Evolutionary conservation across 805 yeast genomes (phyloP).

Genomic region (Kuraishia ogatae): DNA sequence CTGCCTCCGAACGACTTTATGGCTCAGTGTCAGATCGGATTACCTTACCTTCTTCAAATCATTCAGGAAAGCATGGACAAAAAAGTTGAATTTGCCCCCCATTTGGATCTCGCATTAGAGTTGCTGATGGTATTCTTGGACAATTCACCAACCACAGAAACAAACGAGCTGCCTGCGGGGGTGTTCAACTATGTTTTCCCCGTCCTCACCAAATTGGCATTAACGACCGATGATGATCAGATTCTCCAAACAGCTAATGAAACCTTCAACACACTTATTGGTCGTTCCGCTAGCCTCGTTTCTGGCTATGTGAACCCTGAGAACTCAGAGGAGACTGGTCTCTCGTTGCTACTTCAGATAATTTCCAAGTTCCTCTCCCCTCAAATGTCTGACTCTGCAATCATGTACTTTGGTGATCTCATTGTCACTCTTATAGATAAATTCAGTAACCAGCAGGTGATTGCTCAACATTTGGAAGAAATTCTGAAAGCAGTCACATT

Average conservation of each 20-base stretch:
- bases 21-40: conserved; percentile 36
- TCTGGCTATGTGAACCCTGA: conserved; percentile 20
- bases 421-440: conserved; percentile 19
- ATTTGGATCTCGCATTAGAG: conserved; percentile 49
- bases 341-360: conserved; percentile 49
- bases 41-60: conserved; percentile 41
- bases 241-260: conserved; percentile 73
- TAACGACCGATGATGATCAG: conserved; percentile 59
- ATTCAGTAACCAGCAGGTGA: conserved; percentile 23
- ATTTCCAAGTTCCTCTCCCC: conserved; percentile 68
- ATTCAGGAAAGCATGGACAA: conserved; percentile 22
- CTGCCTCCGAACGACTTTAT: conserved; percentile 36
- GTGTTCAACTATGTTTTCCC: conserved; percentile 37
- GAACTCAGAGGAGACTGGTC: conserved; percentile 34
- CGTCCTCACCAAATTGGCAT: conserved; percentile 27
- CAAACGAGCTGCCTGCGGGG: conserved; percentile 23
- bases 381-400: conserved; percentile 68
- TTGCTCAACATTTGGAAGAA: conserved; percentile 36
- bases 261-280: conserved; percentile 53
- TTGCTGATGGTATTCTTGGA: conserved; percentile 40
- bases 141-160: conserved; percentile 12
- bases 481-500: conserved; percentile 68
- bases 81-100: conserved; percentile 47
- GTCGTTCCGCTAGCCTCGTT: conserved; percentile 27
- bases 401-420: conserved; percentile 62